phyloP scores from a whole-genome alignment of 2,329 filamentous ascomycete genomes.

The Colletotrichum lupini region DNA sequence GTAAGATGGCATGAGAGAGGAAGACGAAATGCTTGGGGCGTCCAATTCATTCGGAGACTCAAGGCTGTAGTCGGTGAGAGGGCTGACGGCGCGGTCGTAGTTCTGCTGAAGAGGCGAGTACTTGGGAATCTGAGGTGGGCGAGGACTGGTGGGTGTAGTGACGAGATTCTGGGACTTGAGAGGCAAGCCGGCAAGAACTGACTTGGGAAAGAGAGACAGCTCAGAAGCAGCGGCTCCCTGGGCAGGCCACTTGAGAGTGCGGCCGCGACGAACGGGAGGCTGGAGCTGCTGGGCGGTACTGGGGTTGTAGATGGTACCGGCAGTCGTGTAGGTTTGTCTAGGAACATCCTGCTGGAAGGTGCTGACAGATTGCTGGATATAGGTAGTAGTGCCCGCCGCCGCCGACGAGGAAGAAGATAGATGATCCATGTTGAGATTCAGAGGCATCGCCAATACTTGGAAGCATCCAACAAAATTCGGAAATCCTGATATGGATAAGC shows the following conservation, averaged over 20 bases:
- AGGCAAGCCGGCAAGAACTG: slow-evolving; percentile 49
- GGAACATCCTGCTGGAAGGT: slow-evolving; percentile 33
- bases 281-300: slow-evolving; percentile 58
- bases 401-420: slow-evolving; percentile 39
- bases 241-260: slow-evolving; percentile 54
- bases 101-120: slow-evolving; percentile 67
- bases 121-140: slow-evolving; percentile 43
- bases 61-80: slow-evolving; percentile 37
- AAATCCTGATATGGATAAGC: slow-evolving; percentile 26
- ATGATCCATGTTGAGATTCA: slow-evolving; percentile 44
- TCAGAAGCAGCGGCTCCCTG: slow-evolving; percentile 42
- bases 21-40: slow-evolving; percentile 31
- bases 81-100: slow-evolving; percentile 62
- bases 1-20: slow-evolving; percentile 42
- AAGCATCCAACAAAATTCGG: slow-evolving; percentile 12
- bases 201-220: slow-evolving; percentile 50
- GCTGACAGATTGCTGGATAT: slow-evolving; percentile 24
- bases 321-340: slow-evolving; percentile 63
- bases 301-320: slow-evolving; percentile 66
- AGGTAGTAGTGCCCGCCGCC: slow-evolving; percentile 9
- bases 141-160: slow-evolving; percentile 35
- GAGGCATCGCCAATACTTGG: slow-evolving; percentile 15
- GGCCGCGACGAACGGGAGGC: slow-evolving; percentile 62
- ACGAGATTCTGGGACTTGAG: slow-evolving; percentile 41
- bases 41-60: slow-evolving; percentile 10